Evolutionary conservation across 106 monocot genomes (phyloP).

Genomic region (Dendrobium officinale): DNA sequence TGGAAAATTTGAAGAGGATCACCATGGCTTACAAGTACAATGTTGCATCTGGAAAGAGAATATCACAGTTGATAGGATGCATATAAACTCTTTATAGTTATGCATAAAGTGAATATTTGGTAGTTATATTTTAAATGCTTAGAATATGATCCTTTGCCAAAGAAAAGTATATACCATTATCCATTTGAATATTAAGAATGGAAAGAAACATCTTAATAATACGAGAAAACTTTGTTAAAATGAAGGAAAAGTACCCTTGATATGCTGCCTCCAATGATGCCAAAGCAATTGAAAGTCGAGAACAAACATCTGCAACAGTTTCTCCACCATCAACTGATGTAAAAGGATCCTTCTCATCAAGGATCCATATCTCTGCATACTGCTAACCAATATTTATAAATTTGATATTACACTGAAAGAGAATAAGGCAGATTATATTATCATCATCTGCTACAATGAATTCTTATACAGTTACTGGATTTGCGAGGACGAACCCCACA

Average conservation of each 20-base stretch:
- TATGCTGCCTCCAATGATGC: constrained; percentile 44
- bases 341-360: constrained; percentile 82
- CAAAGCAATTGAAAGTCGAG: constrained; percentile 50
- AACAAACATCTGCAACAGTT: constrained; percentile 84
- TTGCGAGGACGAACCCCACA: neutral
- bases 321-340: constrained; percentile 75
- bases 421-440: neutral
- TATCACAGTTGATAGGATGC: neutral
- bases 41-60: constrained; percentile 35
- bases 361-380: constrained; percentile 87
- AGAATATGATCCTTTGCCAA: too few species aligned
- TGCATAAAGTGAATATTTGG: too few species aligned
- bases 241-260: constrained; percentile 45
- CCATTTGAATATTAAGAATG: neutral
- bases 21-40: constrained; percentile 87
- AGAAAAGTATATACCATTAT: too few species aligned
- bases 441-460: neutral
- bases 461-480: neutral
- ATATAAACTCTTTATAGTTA: too few species aligned
- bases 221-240: neutral
- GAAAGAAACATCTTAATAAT: neutral
- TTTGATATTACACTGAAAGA: neutral
- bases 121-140: too few species aligned
- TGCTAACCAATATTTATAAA: constrained; percentile 20
- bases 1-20: constrained; percentile 95